Conservation (phyloP, 78 protist genomes). For the Polysphondylium violaceum region DNA sequence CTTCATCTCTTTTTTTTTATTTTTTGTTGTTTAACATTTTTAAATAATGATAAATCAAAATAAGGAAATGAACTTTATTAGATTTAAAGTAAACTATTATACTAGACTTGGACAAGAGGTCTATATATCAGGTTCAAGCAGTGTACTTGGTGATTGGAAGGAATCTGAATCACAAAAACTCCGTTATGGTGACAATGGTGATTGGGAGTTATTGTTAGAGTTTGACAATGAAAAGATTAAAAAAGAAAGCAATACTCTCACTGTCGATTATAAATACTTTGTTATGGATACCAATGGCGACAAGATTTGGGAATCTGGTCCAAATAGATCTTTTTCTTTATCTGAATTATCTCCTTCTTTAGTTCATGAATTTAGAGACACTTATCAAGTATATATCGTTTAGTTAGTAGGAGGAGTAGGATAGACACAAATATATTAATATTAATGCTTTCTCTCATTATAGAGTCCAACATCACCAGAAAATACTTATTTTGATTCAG, state of each 20-base stretch:
- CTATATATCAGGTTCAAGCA: constrained; percentile 36
- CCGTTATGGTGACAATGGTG: constrained; percentile 67
- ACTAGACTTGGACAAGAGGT: constrained; percentile 71
- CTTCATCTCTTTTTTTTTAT: too few species aligned
- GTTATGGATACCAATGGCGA: constrained; percentile 66
- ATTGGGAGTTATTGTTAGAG: constrained; percentile 45
- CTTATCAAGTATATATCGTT: constrained; percentile 50
- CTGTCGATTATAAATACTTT: constrained; percentile 70
- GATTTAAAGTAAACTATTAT: constrained; percentile 69
- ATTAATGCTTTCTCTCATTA: background rate
- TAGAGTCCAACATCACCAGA: constrained; percentile 69
- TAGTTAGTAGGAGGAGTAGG: background rate
- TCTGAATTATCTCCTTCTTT: constrained; percentile 17
- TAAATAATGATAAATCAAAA: background rate
- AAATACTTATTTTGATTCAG: constrained; percentile 29
- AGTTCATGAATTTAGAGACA: constrained; percentile 61
- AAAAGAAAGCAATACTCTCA: constrained; percentile 1
- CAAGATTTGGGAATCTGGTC: constrained; percentile 65
- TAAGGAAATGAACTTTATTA: constrained; percentile 7
- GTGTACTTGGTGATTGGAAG: constrained; percentile 47
- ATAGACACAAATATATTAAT: too few species aligned
- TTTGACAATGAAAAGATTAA: background rate
- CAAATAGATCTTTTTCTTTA: constrained; percentile 27
- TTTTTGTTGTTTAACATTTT: too few species aligned
- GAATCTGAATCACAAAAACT: constrained; percentile 30